These are phyloP conservation scores for Asclepias syriaca DNA, from an alignment of 257 asterid species.

Conservation along the genomic window DNA sequence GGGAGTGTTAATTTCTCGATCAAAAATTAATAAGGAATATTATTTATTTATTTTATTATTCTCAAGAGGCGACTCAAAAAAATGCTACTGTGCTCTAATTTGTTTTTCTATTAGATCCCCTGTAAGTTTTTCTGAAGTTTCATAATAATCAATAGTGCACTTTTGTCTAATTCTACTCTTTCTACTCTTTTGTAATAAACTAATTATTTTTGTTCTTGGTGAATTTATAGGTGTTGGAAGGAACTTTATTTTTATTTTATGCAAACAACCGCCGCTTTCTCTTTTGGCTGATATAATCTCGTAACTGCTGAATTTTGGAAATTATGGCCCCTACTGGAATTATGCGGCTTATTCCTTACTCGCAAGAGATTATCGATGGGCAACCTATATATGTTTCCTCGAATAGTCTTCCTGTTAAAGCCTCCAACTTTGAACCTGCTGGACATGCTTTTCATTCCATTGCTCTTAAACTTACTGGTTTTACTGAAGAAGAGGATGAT, in stretches of 20 bases:
- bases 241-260: neutral
- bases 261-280: neutral
- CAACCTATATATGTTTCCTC: constrained; percentile 58
- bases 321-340: constrained; percentile 33
- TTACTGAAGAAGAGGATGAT: constrained; percentile 41
- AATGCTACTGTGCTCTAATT: neutral
- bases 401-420: constrained; percentile 67
- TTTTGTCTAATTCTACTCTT: too few relatives aligned
- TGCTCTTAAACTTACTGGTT: constrained; percentile 69
- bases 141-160: neutral
- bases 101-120: neutral
- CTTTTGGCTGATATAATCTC: constrained; percentile 3
- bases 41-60: neutral
- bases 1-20: neutral
- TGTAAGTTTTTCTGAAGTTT: neutral
- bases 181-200: neutral
- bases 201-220: neutral
- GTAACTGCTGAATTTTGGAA: neutral
- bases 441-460: constrained; percentile 85
- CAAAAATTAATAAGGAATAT: neutral
- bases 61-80: neutral
- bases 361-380: constrained; percentile 64
- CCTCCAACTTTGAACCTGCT: constrained; percentile 64
- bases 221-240: constrained; percentile 2
- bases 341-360: constrained; percentile 52